Percentiles rank a stretch among this genome's conserved stretches.
Evolutionary conservation across 352 stramenopile species (phyloP).

Genomic region (Phytopythium sindhum): DNA sequence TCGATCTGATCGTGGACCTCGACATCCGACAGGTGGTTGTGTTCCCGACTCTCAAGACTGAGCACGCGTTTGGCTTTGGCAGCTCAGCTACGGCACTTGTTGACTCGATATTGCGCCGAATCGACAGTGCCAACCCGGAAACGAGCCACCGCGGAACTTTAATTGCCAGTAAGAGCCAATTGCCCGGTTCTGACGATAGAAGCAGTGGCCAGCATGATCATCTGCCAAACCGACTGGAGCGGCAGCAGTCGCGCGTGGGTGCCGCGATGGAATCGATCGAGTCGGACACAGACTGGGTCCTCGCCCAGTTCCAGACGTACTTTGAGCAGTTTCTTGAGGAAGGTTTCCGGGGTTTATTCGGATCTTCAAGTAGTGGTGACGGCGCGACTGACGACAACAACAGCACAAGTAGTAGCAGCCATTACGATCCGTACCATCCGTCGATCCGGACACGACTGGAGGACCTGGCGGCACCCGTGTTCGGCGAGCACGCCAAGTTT

Average conservation of each 20-base stretch:
- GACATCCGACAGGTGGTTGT: conserved; percentile 50
- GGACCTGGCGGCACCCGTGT: conserved; percentile 43
- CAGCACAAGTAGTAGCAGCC: background rate
- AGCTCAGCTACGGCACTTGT: conserved; percentile 31
- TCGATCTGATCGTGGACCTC: conserved; percentile 67
- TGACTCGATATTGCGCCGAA: conserved; percentile 23
- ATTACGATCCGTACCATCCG: conserved; percentile 29
- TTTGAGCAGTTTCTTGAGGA: conserved; percentile 58
- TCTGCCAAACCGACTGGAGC: conserved; percentile 6
- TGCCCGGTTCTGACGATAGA: background rate
- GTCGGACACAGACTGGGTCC: conserved; percentile 56
- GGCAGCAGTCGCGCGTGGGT: conserved; percentile 3
- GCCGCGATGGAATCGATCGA: conserved; percentile 18
- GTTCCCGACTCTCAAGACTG: conserved; percentile 41
- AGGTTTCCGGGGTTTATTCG: conserved; percentile 27
- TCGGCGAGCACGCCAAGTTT: conserved; percentile 39
- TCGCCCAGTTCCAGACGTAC: conserved; percentile 56
- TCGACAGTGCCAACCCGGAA: conserved; percentile 9
- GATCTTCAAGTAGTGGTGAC: background rate
- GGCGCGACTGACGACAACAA: conserved; percentile 7
- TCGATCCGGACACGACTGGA: conserved; percentile 53
- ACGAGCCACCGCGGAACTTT: background rate
- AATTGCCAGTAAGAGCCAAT: too few relatives aligned
- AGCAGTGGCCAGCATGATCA: background rate
- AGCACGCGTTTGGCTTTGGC: conserved; percentile 55